Conservation (phyloP, 2,329 filamentous ascomycete species). For the Stagonosporopsis rhizophila region DNA sequence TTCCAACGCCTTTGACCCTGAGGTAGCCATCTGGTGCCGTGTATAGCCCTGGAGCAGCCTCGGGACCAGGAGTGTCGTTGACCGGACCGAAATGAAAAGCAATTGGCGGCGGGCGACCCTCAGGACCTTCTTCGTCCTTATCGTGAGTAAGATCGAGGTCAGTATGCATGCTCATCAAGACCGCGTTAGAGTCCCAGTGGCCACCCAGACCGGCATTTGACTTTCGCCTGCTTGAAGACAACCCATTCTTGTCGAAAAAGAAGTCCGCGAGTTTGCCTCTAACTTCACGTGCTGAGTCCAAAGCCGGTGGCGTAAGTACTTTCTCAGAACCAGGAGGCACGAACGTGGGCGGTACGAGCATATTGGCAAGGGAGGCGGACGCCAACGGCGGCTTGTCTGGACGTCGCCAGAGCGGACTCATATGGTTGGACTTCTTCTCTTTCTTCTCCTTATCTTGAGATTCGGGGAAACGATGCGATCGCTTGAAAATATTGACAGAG, state of each 20-base stretch:
- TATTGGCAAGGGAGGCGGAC: conserved; percentile 21
- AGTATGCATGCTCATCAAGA: conserved; percentile 43
- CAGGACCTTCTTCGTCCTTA: conserved; percentile 33
- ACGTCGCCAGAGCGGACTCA: conserved; percentile 10
- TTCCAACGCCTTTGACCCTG: conserved; percentile 7
- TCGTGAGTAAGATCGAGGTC: conserved; percentile 21
- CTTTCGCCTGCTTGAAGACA: conserved; percentile 15
- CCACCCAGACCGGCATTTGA: conserved; percentile 24
- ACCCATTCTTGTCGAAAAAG: conserved; percentile 39
- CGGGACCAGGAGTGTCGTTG: conserved; percentile 1
- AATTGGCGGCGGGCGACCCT: conserved; percentile 18
- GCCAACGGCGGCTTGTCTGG: background rate
- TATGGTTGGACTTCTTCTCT: conserved; percentile 5
- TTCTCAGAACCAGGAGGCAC: conserved; percentile 36
- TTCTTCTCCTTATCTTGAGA: conserved; percentile 5
- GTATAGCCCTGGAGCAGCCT: conserved; percentile 4
- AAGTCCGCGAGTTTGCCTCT: conserved; percentile 43
- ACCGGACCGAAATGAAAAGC: conserved; percentile 11
- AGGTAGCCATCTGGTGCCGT: conserved; percentile 18
- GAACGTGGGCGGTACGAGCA: conserved; percentile 33
- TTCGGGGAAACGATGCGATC: conserved; percentile 25
- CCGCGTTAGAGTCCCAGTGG: conserved; percentile 46
- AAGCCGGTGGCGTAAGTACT: conserved; percentile 37
- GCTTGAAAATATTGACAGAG: conserved; percentile 30
- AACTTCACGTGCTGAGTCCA: conserved; percentile 33